Evolutionary conservation across 2,329 filamentous ascomycete genomes (phyloP), one percentile per base, ranked within the genome.

Genomic region (Camptophora hylomeconis): DNA sequence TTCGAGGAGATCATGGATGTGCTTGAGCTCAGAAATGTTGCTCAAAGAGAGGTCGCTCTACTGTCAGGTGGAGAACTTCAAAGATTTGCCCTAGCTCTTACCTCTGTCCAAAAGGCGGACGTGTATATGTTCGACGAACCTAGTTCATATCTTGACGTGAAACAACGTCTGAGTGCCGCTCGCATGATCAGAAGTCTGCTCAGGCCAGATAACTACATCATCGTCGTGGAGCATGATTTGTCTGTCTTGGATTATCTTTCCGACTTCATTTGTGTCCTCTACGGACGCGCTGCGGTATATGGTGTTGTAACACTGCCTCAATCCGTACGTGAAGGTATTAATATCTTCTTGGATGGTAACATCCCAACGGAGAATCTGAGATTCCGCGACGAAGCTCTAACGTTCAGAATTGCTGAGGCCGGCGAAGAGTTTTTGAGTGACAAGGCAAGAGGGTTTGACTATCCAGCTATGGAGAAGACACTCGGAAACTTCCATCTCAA

Each of bases 111-210:
- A 56, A 75, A 92, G 49, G 87, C 87, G 45, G 89, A 98, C 55
- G 83, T 92, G 63, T 98, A 98, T 69, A 95, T 98, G 89, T 98
- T 98, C 50, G 89, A 98, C 58, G 89, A 98, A 65, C 92, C 92
- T 11, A 95, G 87, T 21, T 98, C 89, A 20, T 98, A 94, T 59
- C 72, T 98, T 34, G 92, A 98, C 79, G 89, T 98, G 53, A 95
- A 95, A 71, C 89, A 98, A 62, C 81, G 89, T 76, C 66, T 98
- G 44, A 80, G 79, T 45, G 89, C 92, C 39, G 87, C 83, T 46
- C 74, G 79, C 46, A 81, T 92, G 45, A 95, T 98, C 48, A 84
- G 89, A 43, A 86, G 82, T 40, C 74, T 98, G 27, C 72, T 94
- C 31, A 72, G 81, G 26, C 74, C 83, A 25, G 72, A 94, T 47